Evolutionary conservation across 2,329 filamentous ascomycete species (phyloP).

Genomic region (Colletotrichum aenigma): DNA sequence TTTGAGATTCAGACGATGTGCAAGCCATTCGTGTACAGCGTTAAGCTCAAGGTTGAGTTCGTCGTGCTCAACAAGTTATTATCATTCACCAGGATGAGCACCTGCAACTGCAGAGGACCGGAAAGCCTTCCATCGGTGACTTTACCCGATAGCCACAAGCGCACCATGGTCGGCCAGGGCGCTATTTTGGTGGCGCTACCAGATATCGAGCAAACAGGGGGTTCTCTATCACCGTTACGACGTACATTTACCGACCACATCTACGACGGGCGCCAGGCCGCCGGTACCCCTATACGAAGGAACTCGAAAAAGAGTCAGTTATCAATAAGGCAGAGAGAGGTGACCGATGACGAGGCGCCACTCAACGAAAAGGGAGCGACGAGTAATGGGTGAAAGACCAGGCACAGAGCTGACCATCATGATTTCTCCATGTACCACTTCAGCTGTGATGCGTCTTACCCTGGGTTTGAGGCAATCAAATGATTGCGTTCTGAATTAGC

Average conservation of each 20-base stretch:
- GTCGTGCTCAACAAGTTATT: conserved; percentile 35
- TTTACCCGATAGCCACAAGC: not conserved
- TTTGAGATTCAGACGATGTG: conserved; percentile 25
- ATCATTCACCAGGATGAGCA: conserved; percentile 8
- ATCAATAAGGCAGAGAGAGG: not conserved
- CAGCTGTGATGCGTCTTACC: not conserved
- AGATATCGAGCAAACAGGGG: conserved; percentile 3
- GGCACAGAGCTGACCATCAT: not conserved
- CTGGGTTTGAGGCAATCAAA: not conserved
- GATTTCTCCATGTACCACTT: no score
- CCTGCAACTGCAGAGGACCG: conserved; percentile 9
- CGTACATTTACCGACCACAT: not conserved
- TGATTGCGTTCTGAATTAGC: no score
- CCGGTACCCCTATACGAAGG: not conserved
- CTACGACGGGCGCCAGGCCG: not conserved
- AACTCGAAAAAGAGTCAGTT: not conserved
- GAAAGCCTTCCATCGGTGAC: not conserved
- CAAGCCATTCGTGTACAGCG: conserved; percentile 31
- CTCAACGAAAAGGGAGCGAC: not conserved
- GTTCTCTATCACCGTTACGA: not conserved
- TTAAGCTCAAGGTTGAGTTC: conserved; percentile 42
- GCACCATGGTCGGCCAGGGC: not conserved
- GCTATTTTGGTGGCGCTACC: not conserved
- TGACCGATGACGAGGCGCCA: not conserved
- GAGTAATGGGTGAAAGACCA: not conserved